Base-by-base conservation (phyloP, 108 stramenopile genomes). In the Skeletonema tropicum region DNA sequence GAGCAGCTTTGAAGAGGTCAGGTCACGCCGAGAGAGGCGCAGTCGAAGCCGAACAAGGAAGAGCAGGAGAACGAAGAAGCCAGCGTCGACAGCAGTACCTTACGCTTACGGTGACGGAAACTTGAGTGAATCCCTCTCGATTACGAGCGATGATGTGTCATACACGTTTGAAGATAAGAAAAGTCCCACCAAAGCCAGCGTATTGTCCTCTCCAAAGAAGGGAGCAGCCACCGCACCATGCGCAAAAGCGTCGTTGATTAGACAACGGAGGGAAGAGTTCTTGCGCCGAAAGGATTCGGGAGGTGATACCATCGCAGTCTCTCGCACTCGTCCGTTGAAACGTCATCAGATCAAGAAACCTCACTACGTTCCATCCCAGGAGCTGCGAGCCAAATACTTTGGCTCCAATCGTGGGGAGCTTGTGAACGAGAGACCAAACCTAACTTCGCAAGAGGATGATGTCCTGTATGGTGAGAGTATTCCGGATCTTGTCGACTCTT, bases 71-170 rank as follows among this genome's bases (percentile, higher is more conserved):
- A 7, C 19, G 6, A 62, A 38, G 9, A 38, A 62, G 61, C 13
- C 35, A 21, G 8, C 39, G 0, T 62, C 39, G 33, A 21, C 19
- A 10, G 35, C 36, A 33, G 36, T 62, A 19, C 61, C 61, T 23
- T 33, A 62, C 61, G 33, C 61, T 23, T 33, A 62, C 61, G 33
- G 3, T 36, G 60, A 61, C 32, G 32, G 61, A 33, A 36, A 33
- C 61, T 36, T 62, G 61, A 62, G 61, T 38, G 61, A 62, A 11
- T 36, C 39, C 33, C 32, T 62, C 31, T 62, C 61, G 35, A 21
- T 62, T 38, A 62, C 52, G 2, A 55, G 52, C 52, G 9, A n/a
- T 25, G 52, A 55, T 45, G 42, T 45, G 42, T 55, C 52, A 21
- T 55, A 55, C 52, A 55, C 23, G 61, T 33, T 62, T 17, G 35